phyloP scores from a whole-genome alignment of 768 basidiomycete species.

The Clitopilus passeckerianus region DNA sequence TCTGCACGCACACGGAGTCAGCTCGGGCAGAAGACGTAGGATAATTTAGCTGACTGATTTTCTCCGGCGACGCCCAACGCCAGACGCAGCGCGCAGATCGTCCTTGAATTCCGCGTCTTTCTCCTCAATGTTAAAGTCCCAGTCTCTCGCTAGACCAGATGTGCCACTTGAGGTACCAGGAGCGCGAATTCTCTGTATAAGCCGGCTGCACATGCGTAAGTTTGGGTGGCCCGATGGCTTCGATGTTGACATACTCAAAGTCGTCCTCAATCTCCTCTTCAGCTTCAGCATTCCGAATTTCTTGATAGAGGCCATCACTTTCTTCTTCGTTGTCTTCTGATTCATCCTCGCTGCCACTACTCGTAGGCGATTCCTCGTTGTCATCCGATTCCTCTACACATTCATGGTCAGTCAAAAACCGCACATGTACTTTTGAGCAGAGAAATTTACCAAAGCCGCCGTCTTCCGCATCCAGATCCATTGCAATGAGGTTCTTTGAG shows the following conservation, averaged over 20 bases:
- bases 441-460: neutral
- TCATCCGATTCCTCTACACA: neutral
- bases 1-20: slow-evolving; percentile 20
- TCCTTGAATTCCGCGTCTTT: slow-evolving; percentile 67
- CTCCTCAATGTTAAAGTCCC: slow-evolving; percentile 72
- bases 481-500: neutral
- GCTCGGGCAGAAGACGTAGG: neutral
- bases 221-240: neutral
- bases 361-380: neutral
- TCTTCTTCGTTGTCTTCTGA: slow-evolving; percentile 10
- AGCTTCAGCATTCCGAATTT: slow-evolving; percentile 20
- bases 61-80: slow-evolving; percentile 52
- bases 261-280: slow-evolving; percentile 54
- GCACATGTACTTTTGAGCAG: neutral
- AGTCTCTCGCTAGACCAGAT: slow-evolving; percentile 54
- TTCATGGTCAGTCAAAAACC: neutral
- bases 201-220: slow-evolving; percentile 38
- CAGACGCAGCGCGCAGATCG: slow-evolving; percentile 69
- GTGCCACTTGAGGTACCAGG: slow-evolving; percentile 36
- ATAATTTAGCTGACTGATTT: slow-evolving; percentile 31
- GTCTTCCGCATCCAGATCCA: slow-evolving; percentile 7
- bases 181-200: slow-evolving; percentile 61
- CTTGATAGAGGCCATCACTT: slow-evolving; percentile 10
- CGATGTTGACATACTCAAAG: slow-evolving; percentile 39
- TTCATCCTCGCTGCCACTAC: slow-evolving; percentile 4